Evolutionary conservation across 768 basidiomycete species (phyloP).

Genomic region (Pisolithus tinctorius): DNA sequence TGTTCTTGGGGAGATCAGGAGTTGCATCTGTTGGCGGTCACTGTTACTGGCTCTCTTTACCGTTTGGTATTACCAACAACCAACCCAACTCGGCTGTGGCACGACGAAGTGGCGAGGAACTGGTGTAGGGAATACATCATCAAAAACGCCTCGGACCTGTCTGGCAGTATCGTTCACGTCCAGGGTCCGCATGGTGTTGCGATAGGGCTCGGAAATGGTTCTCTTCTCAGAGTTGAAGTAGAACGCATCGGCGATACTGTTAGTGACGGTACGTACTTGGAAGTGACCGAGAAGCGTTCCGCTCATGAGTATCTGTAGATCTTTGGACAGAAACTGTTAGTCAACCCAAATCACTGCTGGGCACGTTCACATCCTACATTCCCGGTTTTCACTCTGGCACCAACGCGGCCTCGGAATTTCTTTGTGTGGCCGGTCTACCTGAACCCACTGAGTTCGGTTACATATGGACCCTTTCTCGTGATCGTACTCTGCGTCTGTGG

Average conservation of each 20-base stretch:
- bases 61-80: conserved; percentile 61
- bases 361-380: conserved; percentile 60
- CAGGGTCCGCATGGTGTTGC: conserved; percentile 63
- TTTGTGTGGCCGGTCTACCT: conserved; percentile 66
- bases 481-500: conserved; percentile 82
- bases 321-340: conserved; percentile 64
- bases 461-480: conserved; percentile 82
- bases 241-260: conserved; percentile 48
- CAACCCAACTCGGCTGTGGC: conserved; percentile 50
- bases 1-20: conserved; percentile 41
- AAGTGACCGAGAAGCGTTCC: conserved; percentile 2
- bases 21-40: conserved; percentile 68
- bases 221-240: conserved; percentile 63
- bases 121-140: conserved; percentile 67
- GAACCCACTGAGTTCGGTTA: conserved; percentile 71
- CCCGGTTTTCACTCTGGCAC: conserved; percentile 42
- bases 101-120: conserved; percentile 42
- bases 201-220: conserved; percentile 55
- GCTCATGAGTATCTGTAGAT: conserved; percentile 35
- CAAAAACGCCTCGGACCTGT: conserved; percentile 40
- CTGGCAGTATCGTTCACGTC: conserved; percentile 48
- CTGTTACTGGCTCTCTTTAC: conserved; percentile 63
- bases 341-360: conserved; percentile 61
- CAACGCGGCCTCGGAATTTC: conserved; percentile 49
- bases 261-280: conserved; percentile 46